Evolutionary conservation across 495 filamentous ascomycete genomes (phyloP).

Genomic region (Penicillium paradoxum): DNA sequence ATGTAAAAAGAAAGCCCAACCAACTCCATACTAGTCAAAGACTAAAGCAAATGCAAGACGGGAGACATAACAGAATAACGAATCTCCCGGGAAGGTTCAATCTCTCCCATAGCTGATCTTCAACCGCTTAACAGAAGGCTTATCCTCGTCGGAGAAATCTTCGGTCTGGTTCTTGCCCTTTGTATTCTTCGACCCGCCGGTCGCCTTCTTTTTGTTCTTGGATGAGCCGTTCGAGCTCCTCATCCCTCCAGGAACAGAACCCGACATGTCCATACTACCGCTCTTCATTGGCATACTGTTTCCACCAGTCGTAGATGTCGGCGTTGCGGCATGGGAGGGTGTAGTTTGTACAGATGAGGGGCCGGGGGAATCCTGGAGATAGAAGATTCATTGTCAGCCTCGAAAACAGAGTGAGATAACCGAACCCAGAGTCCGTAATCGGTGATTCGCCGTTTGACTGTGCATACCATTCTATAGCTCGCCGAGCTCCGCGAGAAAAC

Average conservation of each 20-base stretch:
- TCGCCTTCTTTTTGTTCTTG: conserved; percentile 45
- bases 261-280: conserved; percentile 22
- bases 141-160: conserved; percentile 41
- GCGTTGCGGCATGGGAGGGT: conserved; percentile 47
- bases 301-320: conserved; percentile 38
- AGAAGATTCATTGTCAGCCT: conserved; percentile 3
- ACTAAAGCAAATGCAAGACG: conserved; percentile 8
- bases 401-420: not conserved
- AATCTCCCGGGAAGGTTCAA: conserved; percentile 12
- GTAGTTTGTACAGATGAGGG: conserved; percentile 46
- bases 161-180: conserved; percentile 35
- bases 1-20: conserved; percentile 8
- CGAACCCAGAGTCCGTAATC: not conserved
- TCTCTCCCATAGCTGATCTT: conserved; percentile 50
- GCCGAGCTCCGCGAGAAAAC: conserved; percentile 51
- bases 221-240: conserved; percentile 24
- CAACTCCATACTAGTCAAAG: conserved; percentile 12
- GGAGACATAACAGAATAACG: not conserved
- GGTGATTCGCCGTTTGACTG: not conserved
- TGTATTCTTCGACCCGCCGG: conserved; percentile 27
- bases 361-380: conserved; percentile 42
- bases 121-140: conserved; percentile 44
- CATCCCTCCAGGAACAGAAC: conserved; percentile 19
- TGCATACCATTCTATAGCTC: conserved; percentile 46
- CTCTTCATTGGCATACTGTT: conserved; percentile 25